Evolutionary conservation across 345 rosid species (phyloP).

Genomic region (Eutrema heterophyllum): DNA sequence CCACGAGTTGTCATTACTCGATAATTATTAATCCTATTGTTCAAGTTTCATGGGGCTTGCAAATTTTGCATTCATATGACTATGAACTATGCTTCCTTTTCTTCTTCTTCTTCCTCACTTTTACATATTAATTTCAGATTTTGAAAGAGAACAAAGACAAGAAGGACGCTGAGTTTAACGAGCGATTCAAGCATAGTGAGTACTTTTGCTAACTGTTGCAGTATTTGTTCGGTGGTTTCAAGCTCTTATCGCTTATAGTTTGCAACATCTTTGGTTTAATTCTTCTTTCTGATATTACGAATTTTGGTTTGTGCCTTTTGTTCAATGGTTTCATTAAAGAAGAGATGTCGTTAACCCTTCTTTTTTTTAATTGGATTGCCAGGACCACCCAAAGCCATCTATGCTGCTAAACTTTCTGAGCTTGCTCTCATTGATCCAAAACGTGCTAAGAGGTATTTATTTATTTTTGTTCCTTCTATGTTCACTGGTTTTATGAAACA

Average conservation of each 20-base stretch:
- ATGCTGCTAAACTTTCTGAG: slow-evolving; percentile 94
- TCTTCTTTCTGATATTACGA: not conserved
- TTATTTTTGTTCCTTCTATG: not conserved
- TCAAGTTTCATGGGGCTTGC: not conserved
- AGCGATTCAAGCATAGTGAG: slow-evolving; percentile 94
- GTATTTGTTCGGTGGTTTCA: too few relatives aligned
- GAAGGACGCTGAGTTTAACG: slow-evolving; percentile 90
- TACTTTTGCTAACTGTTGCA: too few relatives aligned
- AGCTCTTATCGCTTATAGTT: not conserved
- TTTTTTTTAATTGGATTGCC: not conserved
- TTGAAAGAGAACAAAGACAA: slow-evolving; percentile 95
- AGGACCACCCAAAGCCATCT: slow-evolving; percentile 97
- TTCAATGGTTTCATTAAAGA: not conserved
- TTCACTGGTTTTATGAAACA: not conserved
- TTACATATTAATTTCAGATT: slow-evolving; percentile 39
- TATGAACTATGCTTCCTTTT: not conserved
- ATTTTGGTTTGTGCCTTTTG: not conserved
- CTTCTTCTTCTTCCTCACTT: not conserved
- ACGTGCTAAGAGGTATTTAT: slow-evolving; percentile 83
- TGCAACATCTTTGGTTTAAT: not conserved
- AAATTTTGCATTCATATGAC: not conserved
- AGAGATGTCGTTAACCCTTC: not conserved
- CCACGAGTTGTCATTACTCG: too few relatives aligned
- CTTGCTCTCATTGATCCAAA: slow-evolving; percentile 97
- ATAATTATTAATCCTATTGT: too few relatives aligned